These are phyloP conservation scores for Sarcomyxa edulis DNA, from an alignment of 768 basidiomycete species.

Conservation along the genomic window DNA sequence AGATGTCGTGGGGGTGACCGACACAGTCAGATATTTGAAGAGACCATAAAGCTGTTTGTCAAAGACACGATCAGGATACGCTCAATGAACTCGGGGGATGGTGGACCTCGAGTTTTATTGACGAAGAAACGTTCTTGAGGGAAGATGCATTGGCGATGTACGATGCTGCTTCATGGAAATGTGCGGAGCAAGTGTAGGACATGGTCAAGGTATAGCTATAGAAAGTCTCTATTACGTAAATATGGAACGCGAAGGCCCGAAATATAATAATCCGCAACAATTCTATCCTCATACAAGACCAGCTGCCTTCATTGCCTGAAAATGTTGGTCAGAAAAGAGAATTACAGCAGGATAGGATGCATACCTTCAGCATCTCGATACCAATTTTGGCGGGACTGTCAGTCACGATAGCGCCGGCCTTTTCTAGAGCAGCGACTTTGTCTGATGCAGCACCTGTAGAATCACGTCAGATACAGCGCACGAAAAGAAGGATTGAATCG, in stretches of 20 bases:
- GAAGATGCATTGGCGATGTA: slow-evolving; percentile 59
- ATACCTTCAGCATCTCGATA: slow-evolving; percentile 78
- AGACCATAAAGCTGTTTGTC: slow-evolving; percentile 72
- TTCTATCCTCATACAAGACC: slow-evolving; percentile 35
- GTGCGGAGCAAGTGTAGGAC: slow-evolving; percentile 22
- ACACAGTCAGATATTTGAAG: slow-evolving; percentile 70
- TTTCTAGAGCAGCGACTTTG: slow-evolving; percentile 88
- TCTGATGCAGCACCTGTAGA: slow-evolving; percentile 82
- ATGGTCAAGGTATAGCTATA: slow-evolving; percentile 1
- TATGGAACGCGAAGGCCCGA: slow-evolving; percentile 10
- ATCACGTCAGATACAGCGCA: slow-evolving; percentile 5
- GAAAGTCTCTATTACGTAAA: background rate
- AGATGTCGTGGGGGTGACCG: slow-evolving; percentile 43
- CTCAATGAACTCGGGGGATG: slow-evolving; percentile 23
- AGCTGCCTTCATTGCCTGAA: slow-evolving; percentile 74
- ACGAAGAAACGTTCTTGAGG: slow-evolving; percentile 47
- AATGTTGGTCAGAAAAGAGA: slow-evolving; percentile 4
- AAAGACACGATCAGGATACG: slow-evolving; percentile 28
- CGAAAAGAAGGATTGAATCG: slow-evolving; percentile 10
- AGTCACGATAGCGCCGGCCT: slow-evolving; percentile 90
- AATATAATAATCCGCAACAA: slow-evolving; percentile 15
- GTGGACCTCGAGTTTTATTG: slow-evolving; percentile 71
- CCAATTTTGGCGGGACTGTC: slow-evolving; percentile 97
- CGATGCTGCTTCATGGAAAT: slow-evolving; percentile 55
- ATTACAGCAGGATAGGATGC: slow-evolving; percentile 11